A percentile compares a stretch with the other conserved stretches of the same genome.
Conservation (phyloP, 768 basidiomycete genomes). For the Termitomyces sp. region DNA sequence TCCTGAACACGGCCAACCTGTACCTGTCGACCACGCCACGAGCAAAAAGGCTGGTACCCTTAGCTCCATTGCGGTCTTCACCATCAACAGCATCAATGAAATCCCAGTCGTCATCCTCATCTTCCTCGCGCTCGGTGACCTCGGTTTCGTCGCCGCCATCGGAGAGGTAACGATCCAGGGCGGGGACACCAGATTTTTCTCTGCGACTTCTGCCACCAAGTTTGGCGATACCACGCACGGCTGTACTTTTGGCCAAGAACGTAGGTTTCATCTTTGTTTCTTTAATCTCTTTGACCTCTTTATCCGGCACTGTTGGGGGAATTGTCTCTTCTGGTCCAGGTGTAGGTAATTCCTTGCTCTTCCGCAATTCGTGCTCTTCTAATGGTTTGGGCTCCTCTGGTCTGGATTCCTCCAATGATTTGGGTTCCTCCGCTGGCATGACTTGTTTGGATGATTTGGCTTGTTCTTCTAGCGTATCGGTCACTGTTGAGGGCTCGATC, state of each 20-base stretch:
- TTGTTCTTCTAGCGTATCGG: not conserved
- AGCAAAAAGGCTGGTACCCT: conserved; percentile 79
- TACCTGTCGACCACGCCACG: conserved; percentile 92
- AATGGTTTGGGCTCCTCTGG: conserved; percentile 14
- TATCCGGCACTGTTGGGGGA: conserved; percentile 25
- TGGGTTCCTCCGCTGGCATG: conserved; percentile 5
- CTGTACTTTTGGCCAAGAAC: conserved; percentile 17
- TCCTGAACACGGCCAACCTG: conserved; percentile 79
- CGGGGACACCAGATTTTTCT: conserved; percentile 81
- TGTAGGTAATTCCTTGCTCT: conserved; percentile 25
- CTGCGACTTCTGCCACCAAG: conserved; percentile 40
- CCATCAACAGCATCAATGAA: conserved; percentile 75
- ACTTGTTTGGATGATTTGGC: conserved; percentile 14
- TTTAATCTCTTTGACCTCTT: conserved; percentile 19
- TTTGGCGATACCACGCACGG: conserved; percentile 16
- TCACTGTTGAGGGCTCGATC: conserved; percentile 4
- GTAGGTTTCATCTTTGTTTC: conserved; percentile 17
- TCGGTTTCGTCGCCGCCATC: conserved; percentile 48
- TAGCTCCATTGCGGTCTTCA: conserved; percentile 80
- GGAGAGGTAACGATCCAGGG: conserved; percentile 68
- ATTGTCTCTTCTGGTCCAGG: conserved; percentile 18
- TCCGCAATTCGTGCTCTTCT: conserved; percentile 12
- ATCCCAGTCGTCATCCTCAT: conserved; percentile 90
- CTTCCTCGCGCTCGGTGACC: conserved; percentile 43
- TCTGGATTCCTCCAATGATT: not conserved